These are phyloP conservation scores for Colletotrichum spinosum DNA, from an alignment of 2,329 filamentous ascomycete species.

Conservation along the genomic window DNA sequence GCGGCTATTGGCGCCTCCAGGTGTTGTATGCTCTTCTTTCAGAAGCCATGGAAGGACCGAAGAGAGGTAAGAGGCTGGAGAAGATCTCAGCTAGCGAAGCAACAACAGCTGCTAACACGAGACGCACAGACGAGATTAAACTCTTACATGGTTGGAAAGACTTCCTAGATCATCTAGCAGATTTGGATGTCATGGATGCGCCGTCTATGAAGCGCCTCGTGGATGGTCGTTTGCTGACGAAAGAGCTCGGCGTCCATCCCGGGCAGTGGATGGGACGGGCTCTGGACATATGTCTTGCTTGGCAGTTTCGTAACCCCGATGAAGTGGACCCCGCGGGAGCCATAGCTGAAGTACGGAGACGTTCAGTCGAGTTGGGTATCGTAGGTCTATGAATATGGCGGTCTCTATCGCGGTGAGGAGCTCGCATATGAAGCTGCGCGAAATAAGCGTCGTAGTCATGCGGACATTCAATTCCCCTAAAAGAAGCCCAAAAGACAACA, in stretches of 20 bases:
- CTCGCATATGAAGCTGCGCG: no score
- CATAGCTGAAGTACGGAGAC: constrained; percentile 68
- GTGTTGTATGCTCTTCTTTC: constrained; percentile 75
- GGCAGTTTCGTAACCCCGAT: constrained; percentile 86
- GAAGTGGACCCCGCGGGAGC: constrained; percentile 68
- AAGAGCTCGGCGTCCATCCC: constrained; percentile 75
- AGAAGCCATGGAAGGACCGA: constrained; percentile 63
- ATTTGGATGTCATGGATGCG: constrained; percentile 68
- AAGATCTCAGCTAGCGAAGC: neutral
- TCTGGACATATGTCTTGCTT: constrained; percentile 83
- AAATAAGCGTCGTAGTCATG: neutral
- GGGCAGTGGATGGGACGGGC: constrained; percentile 88
- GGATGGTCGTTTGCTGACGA: constrained; percentile 79
- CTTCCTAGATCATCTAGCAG: constrained; percentile 66
- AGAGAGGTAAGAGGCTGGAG: constrained; percentile 13
- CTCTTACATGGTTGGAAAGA: constrained; percentile 63
- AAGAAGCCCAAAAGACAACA: no score
- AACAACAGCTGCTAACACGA: constrained; percentile 7
- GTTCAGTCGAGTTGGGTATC: constrained; percentile 65
- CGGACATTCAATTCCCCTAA: neutral
- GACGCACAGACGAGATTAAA: constrained; percentile 53
- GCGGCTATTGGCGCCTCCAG: constrained; percentile 77
- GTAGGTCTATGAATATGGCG: constrained; percentile 6
- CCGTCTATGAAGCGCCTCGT: constrained; percentile 72
- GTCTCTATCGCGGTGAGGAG: neutral